phyloP scores from a whole-genome alignment of 257 asterid species.

The Scutellaria minor region DNA sequence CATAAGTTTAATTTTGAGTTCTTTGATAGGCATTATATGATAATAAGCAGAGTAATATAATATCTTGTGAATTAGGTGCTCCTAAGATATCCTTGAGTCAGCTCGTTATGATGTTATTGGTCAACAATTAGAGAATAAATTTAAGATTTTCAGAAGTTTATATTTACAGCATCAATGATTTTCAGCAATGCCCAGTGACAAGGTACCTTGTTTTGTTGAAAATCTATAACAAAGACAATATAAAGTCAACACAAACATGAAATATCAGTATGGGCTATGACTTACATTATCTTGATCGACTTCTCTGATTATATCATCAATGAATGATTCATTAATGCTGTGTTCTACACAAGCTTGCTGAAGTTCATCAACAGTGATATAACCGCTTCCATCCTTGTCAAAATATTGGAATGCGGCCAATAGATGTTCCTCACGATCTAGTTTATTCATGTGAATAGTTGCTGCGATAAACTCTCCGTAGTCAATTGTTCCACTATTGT shows the following conservation, averaged over 20 bases:
- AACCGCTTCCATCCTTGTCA: constrained; percentile 93
- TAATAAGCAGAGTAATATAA: not conserved
- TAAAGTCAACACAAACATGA: constrained; percentile 4
- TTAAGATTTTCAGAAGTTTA: not conserved
- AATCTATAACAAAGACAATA: not conserved
- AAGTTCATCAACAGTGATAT: constrained; percentile 88
- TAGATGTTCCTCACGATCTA: constrained; percentile 88
- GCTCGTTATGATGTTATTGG: not conserved
- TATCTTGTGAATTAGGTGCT: not conserved
- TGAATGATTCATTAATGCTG: constrained; percentile 56
- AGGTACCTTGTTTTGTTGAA: not conserved
- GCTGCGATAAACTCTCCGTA: constrained; percentile 90
- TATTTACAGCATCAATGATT: not conserved
- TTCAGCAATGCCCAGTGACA: not conserved
- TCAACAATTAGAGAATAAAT: constrained; percentile 6
- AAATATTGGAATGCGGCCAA: constrained; percentile 84
- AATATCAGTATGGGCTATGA: constrained; percentile 18
- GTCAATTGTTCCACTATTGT: constrained; percentile 85
- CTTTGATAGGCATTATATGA: too few species aligned
- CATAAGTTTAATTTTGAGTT: too few species aligned
- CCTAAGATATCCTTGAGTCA: not conserved
- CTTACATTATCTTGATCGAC: constrained; percentile 75
- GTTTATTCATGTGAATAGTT: constrained; percentile 80
- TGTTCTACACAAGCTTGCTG: constrained; percentile 90
- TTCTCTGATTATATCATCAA: constrained; percentile 76